Percentiles rank a stretch among this genome's conserved stretches.
Conservation (phyloP, 345 rosid species). For the Aurinia saxatilis region DNA sequence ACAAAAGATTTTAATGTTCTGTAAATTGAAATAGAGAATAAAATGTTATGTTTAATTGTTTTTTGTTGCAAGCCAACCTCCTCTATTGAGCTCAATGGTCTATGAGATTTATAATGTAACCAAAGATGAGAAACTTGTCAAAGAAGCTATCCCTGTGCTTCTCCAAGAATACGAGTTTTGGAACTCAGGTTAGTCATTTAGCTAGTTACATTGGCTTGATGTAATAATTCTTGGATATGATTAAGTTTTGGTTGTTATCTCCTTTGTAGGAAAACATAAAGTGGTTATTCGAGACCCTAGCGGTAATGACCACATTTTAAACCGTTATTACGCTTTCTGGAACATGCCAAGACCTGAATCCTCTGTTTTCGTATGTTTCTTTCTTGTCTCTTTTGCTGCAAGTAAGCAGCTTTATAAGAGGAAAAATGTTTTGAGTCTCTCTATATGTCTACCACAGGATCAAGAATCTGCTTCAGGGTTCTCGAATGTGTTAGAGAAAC, state of each 20-base stretch:
- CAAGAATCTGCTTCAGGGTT: slow-evolving; percentile 50
- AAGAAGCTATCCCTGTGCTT: slow-evolving; percentile 55
- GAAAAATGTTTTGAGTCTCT: neutral
- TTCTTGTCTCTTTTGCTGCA: slow-evolving; percentile 8
- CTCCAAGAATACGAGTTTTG: slow-evolving; percentile 71
- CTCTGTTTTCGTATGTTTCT: slow-evolving; percentile 41
- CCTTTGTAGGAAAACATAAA: slow-evolving; percentile 50
- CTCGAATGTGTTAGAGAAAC: slow-evolving; percentile 40
- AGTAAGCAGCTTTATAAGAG: neutral
- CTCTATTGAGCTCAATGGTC: slow-evolving; percentile 86
- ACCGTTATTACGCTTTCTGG: slow-evolving; percentile 92
- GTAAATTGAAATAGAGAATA: no score
- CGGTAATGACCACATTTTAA: slow-evolving; percentile 42
- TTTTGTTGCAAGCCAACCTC: slow-evolving; percentile 64
- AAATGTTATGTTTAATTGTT: neutral
- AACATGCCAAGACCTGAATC: slow-evolving; percentile 85
- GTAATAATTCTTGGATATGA: neutral
- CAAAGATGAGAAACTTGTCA: slow-evolving; percentile 49
- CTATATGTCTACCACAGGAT: slow-evolving; percentile 41
- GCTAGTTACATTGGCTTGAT: neutral
- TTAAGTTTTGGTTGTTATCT: neutral
- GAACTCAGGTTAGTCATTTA: slow-evolving; percentile 51
- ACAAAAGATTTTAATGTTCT: no score
- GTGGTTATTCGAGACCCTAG: slow-evolving; percentile 45
- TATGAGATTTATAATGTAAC: slow-evolving; percentile 53